A percentile compares a stretch with the other conserved stretches of the same genome.
These are phyloP conservation scores for Monosporascus sp. DNA, from an alignment of 2,329 filamentous ascomycete species.

Conservation along the genomic window DNA sequence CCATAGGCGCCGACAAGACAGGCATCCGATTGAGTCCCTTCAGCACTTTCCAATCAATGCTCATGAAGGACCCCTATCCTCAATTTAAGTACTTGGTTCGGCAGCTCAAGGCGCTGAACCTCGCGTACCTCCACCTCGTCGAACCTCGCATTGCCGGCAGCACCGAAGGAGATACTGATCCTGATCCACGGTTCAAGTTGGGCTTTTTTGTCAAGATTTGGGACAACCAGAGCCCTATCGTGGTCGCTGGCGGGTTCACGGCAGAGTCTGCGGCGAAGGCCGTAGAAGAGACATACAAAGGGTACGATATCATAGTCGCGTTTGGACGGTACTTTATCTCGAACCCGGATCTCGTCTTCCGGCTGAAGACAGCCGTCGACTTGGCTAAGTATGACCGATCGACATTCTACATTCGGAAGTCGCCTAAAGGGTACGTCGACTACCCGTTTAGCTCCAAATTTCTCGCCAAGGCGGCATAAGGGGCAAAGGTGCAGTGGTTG, in stretches of 20 bases:
- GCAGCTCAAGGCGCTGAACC: conserved; percentile 43
- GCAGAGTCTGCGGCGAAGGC: conserved; percentile 30
- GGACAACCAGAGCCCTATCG: conserved; percentile 37
- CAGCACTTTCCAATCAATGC: conserved; percentile 53
- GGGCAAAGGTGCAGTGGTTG: neutral
- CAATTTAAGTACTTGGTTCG: conserved; percentile 52
- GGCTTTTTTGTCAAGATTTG: conserved; percentile 42
- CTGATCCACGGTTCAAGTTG: conserved; percentile 29
- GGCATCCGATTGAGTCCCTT: conserved; percentile 51
- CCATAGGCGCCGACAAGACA: conserved; percentile 44
- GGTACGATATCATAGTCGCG: conserved; percentile 39
- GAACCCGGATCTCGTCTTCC: conserved; percentile 43
- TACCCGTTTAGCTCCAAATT: conserved; percentile 11
- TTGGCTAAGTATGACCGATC: conserved; percentile 39
- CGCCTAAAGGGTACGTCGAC: conserved; percentile 16
- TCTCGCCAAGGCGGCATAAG: neutral
- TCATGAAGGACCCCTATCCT: conserved; percentile 50
- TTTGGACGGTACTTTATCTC: conserved; percentile 46
- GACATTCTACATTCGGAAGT: conserved; percentile 34
- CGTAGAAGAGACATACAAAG: conserved; percentile 34
- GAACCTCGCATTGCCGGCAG: conserved; percentile 45
- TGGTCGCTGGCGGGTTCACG: conserved; percentile 42
- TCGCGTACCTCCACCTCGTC: conserved; percentile 55
- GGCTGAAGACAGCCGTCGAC: conserved; percentile 36
- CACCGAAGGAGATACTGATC: conserved; percentile 31